Evolutionary conservation across 2,329 filamentous ascomycete genomes (phyloP), one percentile per base, ranked within the genome.

Genomic region (Akanthomyces uredinophilus): DNA sequence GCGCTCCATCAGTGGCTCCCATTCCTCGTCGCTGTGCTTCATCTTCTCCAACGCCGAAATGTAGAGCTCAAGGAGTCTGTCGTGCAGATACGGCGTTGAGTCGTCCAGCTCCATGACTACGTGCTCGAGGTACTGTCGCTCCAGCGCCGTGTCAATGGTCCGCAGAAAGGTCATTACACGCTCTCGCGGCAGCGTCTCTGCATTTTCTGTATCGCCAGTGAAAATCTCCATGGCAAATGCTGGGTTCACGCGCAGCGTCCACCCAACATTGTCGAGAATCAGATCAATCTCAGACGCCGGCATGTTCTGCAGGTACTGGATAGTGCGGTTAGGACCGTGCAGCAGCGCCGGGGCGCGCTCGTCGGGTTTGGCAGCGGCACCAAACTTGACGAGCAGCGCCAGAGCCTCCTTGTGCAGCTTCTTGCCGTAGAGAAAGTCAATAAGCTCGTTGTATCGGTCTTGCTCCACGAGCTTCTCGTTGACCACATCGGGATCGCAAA

Each of bases 401-500:
- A 99, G 78, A 0, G 95, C 94, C 70, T 96, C 88, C 20, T 88
- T 86, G 74, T 99, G 95, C 46, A 98, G 82, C 73, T 89, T 93
- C 78, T 99, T 99, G 65, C 95, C 95, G 69, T 96, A 92, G 67
- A 98, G 87, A 72, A 99, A 99, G 73, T 98, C 94, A n/a, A 99
- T 92, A 1, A 99, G 80, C 75, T 98, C 94, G 57, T 89, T 94
- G 74, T 96, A 97, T 37, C 93, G 87, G 63, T 90, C 90, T 46
- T 88, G 91, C 72, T 96, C 91, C 64, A 96, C 87, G 5, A 99
- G 79, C 69, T 92, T 92, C 74, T 96, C 91, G 71, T 96, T 95
- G 24, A 99, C 94, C 3, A 98, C 95, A 35, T 91, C 89, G 0
- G 95, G 94, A 69, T 99, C 94, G 73, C 95, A 98, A 72, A 97